phyloP scores from a whole-genome alignment of 1,139 yeast species.

The Debaryomycetaceae sp. region DNA sequence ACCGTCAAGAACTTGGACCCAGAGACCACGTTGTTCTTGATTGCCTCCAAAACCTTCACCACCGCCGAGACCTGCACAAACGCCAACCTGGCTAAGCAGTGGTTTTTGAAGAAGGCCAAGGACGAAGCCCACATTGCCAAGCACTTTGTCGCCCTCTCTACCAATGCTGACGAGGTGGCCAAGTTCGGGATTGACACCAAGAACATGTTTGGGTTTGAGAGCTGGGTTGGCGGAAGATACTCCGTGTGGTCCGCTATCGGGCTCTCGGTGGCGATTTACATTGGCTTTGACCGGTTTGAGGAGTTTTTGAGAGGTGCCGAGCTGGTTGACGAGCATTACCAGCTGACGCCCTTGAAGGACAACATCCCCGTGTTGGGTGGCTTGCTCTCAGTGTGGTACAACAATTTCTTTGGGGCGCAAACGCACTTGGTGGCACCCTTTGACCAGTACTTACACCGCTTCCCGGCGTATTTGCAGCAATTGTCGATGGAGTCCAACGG shows the following conservation, averaged over 20 bases:
- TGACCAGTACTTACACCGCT: conserved; percentile 97
- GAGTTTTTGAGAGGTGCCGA: conserved; percentile 94
- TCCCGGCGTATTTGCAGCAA: conserved; percentile 99
- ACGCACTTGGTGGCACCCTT: conserved; percentile 98
- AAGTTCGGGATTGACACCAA: conserved; percentile 95
- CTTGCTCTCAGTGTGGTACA: conserved; percentile 92
- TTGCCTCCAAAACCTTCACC: conserved; percentile 98
- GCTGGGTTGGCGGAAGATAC: conserved; percentile 99
- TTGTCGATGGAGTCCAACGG: conserved; percentile 99
- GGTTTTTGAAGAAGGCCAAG: conserved; percentile 79
- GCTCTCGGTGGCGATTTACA: conserved; percentile 87
- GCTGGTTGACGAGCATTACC: conserved; percentile 90
- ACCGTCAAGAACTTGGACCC: conserved; percentile 71
- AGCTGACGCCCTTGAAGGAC: conserved; percentile 75
- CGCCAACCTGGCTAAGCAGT: conserved; percentile 88
- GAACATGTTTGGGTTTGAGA: conserved; percentile 97
- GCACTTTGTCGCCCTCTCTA: conserved; percentile 95
- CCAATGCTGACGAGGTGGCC: conserved; percentile 85
- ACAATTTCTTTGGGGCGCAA: conserved; percentile 96
- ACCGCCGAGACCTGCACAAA: conserved; percentile 97
- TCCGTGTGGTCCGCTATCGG: conserved; percentile 99
- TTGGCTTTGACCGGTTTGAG: conserved; percentile 92
- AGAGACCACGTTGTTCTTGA: conserved; percentile 89
- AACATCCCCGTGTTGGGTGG: conserved; percentile 95
- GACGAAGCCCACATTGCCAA: conserved; percentile 77